Conservation (phyloP, 176 grass and related monocot species). For the Ampelocalamus luodianensis region DNA sequence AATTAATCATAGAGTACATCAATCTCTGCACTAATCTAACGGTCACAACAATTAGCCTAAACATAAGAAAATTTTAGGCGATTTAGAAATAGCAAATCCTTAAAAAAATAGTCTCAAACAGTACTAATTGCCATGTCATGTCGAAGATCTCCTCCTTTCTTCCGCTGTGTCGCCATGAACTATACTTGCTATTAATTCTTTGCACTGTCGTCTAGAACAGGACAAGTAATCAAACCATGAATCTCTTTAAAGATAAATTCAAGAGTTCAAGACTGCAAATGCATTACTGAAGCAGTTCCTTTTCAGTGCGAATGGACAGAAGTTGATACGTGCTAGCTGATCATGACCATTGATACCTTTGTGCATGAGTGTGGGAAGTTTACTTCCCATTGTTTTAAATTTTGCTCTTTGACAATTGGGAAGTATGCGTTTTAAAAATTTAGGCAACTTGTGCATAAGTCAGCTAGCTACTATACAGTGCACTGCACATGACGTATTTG, state of each 20-base stretch:
- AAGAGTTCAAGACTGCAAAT: not conserved
- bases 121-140: not conserved
- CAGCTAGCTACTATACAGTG: constrained; percentile 1
- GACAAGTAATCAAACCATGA: not conserved
- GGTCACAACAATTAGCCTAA: too few relatives aligned
- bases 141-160: not conserved
- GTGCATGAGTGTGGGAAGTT: not conserved
- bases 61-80: too few relatives aligned
- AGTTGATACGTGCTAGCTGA: not conserved
- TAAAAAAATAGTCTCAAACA: too few relatives aligned
- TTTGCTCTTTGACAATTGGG: not conserved
- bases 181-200: not conserved
- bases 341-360: not conserved
- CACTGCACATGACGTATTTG: not conserved
- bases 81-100: too few relatives aligned
- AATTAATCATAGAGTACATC: too few relatives aligned
- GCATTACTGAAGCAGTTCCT: too few relatives aligned
- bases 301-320: not conserved
- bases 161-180: not conserved
- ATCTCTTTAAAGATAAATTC: not conserved
- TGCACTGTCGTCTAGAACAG: not conserved
- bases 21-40: too few relatives aligned
- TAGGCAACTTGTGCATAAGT: not conserved
- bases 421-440: not conserved
- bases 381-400: not conserved